Evolutionary conservation across 352 stramenopile genomes (phyloP), one percentile per base, ranked within the genome.

Genomic region (Thalassiosira livingstoniorum): DNA sequence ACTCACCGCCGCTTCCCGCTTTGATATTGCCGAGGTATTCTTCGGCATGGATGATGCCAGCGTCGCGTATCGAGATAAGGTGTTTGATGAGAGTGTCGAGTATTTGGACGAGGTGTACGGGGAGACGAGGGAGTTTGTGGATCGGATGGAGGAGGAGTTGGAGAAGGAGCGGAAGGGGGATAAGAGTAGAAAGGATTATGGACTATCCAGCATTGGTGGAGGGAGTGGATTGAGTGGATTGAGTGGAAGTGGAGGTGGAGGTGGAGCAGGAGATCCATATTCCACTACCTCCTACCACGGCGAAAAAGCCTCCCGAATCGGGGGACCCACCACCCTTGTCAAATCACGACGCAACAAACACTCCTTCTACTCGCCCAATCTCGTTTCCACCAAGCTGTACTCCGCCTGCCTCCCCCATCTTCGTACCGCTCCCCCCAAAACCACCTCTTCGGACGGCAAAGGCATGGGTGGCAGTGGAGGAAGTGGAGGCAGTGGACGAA

Each of bases 1-100:
- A 54, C 75, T 95, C 43, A 83, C 87, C 32, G 83, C 81, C 7
- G 55, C 66, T 31, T 67, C 83, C 47, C 67, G 91, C 57, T 95
- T 88, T 72, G 83, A 86, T 27, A 74, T 91, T 4, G 85, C 84
- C n/a, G 80, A 94, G 67, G 54, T 94, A 32, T 82, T 88, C 11
- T 85, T 95, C 58, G 89, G 88, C 10, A 80, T 79, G 31, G 75
- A 86, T 69, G 54, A 75, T 2, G 58, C 73, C 27, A 76, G 57
- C 47, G 54, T 34, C 21, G 15, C 42, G 15, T 66, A 80, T 47
- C 31, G 78, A 3, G 78, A 89, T 29, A 25, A 58, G 31, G 32
- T 80, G 11, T 79, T 79, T 11, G 68, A 84, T 32, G 54, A 73
- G 21, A 77, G 47, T 31, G 47, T 75, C 27, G 4, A 57, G 0